A percentile compares a stretch with the other conserved stretches of the same genome.
These are phyloP conservation scores for Talaromyces marneffei DNA, from an alignment of 2,329 filamentous ascomycete genomes.

Conservation along the genomic window DNA sequence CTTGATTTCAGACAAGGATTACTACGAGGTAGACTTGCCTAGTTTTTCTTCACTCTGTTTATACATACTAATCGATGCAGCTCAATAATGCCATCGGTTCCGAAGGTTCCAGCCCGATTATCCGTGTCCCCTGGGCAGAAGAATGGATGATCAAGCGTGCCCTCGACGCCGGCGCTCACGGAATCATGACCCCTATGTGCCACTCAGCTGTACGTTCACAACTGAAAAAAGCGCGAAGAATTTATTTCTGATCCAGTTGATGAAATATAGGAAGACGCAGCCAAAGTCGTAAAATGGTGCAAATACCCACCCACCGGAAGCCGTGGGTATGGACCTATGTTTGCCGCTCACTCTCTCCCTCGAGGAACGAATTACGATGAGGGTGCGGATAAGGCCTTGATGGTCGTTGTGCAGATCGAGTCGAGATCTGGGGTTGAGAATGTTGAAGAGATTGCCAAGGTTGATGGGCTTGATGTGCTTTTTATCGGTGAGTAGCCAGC, in stretches of 20 bases:
- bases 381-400: slow-evolving; percentile 48
- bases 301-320: slow-evolving; percentile 53
- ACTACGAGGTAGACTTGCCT: slow-evolving; percentile 7
- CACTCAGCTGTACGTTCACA: slow-evolving; percentile 29
- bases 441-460: slow-evolving; percentile 40
- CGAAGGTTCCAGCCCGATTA: slow-evolving; percentile 40
- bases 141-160: slow-evolving; percentile 44
- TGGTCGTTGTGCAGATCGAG: slow-evolving; percentile 46
- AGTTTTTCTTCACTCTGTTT: not conserved
- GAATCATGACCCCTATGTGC: slow-evolving; percentile 42
- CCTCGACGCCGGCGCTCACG: slow-evolving; percentile 55
- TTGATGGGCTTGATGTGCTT: slow-evolving; percentile 37
- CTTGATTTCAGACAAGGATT: slow-evolving; percentile 13
- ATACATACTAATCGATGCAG: slow-evolving; percentile 44
- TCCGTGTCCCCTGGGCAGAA: slow-evolving; percentile 38
- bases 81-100: slow-evolving; percentile 45
- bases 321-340: slow-evolving; percentile 54
- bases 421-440: slow-evolving; percentile 37
- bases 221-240: slow-evolving; percentile 23
- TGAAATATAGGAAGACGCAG: slow-evolving; percentile 43
- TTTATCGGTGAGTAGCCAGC: slow-evolving; percentile 35
- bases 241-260: slow-evolving; percentile 41
- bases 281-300: slow-evolving; percentile 45
- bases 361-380: slow-evolving; percentile 48
- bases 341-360: slow-evolving; percentile 42